Evolutionary conservation across 345 rosid genomes (phyloP).

Genomic region (Bruguiera parviflora): DNA sequence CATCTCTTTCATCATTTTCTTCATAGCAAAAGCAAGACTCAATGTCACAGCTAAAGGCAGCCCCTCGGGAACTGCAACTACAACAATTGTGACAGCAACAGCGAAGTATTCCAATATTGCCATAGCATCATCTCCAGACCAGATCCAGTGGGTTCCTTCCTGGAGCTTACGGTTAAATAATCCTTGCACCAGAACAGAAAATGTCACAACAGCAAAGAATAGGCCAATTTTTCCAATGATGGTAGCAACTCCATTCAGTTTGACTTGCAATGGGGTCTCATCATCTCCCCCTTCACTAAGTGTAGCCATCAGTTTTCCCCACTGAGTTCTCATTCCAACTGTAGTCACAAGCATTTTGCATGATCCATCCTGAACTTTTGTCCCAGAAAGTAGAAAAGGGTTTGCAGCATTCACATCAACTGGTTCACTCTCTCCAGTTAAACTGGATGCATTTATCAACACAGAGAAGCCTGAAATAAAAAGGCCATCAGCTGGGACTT

Average conservation of each 20-base stretch:
- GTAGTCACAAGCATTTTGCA: constrained; percentile 88
- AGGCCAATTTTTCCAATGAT: constrained; percentile 81
- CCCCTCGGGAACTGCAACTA: constrained; percentile 97
- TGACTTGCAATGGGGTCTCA: constrained; percentile 93
- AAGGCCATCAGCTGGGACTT: constrained; percentile 90
- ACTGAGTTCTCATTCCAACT: constrained; percentile 97
- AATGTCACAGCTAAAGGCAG: constrained; percentile 89
- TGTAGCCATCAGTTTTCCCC: constrained; percentile 95
- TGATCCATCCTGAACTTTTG: constrained; percentile 89
- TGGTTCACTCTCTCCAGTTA: constrained; percentile 94
- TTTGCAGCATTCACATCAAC: constrained; percentile 54
- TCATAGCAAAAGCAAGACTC: constrained; percentile 95
- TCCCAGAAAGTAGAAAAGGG: constrained; percentile 88
- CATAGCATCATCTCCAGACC: constrained; percentile 80
- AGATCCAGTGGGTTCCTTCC: constrained; percentile 45
- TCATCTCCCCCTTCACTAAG: constrained; percentile 96
- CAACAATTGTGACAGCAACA: constrained; percentile 87
- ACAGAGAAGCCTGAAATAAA: constrained; percentile 89
- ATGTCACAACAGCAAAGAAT: constrained; percentile 78
- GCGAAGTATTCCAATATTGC: constrained; percentile 77
- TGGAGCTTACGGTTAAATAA: constrained; percentile 51
- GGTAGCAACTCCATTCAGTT: constrained; percentile 90
- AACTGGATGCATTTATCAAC: constrained; percentile 77
- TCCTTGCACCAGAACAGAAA: constrained; percentile 81
- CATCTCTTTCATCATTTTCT: constrained; percentile 96